Evolutionary conservation across 2,329 filamentous ascomycete genomes (phyloP).

Genomic region (Neofusicoccum cordaticola): DNA sequence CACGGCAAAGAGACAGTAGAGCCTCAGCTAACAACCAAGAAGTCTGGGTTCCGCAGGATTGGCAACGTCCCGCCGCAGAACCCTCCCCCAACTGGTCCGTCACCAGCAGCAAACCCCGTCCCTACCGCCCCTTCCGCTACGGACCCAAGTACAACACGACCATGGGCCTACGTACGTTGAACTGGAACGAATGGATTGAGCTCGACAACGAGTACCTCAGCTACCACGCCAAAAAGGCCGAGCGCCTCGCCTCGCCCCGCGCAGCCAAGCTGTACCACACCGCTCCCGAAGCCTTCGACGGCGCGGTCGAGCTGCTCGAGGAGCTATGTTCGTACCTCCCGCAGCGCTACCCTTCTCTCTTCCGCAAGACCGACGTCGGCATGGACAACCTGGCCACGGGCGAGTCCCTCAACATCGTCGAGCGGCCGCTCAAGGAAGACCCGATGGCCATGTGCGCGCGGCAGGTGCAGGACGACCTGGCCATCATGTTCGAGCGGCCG

Average conservation of each 20-base stretch:
- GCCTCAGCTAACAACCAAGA: conserved; percentile 6
- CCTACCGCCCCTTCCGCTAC: conserved; percentile 75
- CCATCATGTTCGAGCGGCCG: conserved; percentile 73
- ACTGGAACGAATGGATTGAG: conserved; percentile 77
- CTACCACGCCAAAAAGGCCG: conserved; percentile 69
- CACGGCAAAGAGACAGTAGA: background rate
- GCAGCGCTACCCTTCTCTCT: conserved; percentile 71
- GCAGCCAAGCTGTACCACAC: conserved; percentile 67
- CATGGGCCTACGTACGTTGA: conserved; percentile 71
- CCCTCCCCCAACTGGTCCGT: conserved; percentile 70
- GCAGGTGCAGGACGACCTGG: conserved; percentile 77
- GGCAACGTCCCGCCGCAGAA: conserved; percentile 57
- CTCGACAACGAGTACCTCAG: conserved; percentile 75
- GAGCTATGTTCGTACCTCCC: conserved; percentile 70
- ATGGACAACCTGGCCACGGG: conserved; percentile 69
- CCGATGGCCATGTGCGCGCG: conserved; percentile 73
- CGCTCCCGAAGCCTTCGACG: conserved; percentile 66
- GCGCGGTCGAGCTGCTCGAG: conserved; percentile 71
- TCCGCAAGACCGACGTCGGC: conserved; percentile 59
- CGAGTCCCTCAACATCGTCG: conserved; percentile 67
- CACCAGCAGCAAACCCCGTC: conserved; percentile 66
- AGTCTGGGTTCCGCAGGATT: conserved; percentile 59
- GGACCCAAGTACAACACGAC: conserved; percentile 74
- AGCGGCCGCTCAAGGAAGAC: conserved; percentile 67
- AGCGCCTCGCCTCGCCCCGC: conserved; percentile 62